Evolutionary conservation across 1,284 basidiomycete species (phyloP).

Genomic region (Tetrapyrgos nigripes): DNA sequence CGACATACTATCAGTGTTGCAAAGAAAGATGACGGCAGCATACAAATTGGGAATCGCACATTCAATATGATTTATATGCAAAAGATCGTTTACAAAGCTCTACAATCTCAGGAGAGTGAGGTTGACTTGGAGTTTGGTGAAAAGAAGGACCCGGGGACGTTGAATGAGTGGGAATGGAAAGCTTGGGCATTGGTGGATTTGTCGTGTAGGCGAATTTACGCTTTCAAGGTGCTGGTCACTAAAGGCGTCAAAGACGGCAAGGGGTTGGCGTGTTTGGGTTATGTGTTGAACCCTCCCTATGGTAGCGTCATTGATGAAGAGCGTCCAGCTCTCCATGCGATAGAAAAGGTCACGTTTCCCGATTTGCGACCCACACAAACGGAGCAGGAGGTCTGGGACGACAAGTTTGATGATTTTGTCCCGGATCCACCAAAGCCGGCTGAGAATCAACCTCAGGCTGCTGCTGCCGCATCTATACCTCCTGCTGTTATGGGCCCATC

Average conservation of each 20-base stretch:
- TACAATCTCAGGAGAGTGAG: slow-evolving; percentile 42
- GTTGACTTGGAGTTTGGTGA: slow-evolving; percentile 39
- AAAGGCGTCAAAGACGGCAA: slow-evolving; percentile 31
- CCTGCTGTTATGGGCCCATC: neutral
- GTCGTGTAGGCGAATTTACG: slow-evolving; percentile 44
- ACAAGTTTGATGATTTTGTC: slow-evolving; percentile 28
- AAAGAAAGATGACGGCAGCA: slow-evolving; percentile 16
- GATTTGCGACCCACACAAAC: slow-evolving; percentile 25
- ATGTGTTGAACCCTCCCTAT: slow-evolving; percentile 40
- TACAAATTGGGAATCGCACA: slow-evolving; percentile 26
- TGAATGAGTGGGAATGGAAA: slow-evolving; percentile 40
- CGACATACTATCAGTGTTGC: slow-evolving; percentile 32
- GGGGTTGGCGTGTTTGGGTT: slow-evolving; percentile 38
- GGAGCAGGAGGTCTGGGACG: slow-evolving; percentile 30
- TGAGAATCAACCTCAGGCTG: no score
- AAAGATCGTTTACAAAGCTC: slow-evolving; percentile 37
- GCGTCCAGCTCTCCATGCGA: slow-evolving; percentile 39
- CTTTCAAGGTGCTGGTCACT: slow-evolving; percentile 43
- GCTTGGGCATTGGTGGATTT: slow-evolving; percentile 44
- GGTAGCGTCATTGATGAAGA: slow-evolving; percentile 33
- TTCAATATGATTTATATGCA: slow-evolving; percentile 32
- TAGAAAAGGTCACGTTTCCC: slow-evolving; percentile 35
- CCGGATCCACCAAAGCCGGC: slow-evolving; percentile 20
- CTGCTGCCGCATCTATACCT: neutral
- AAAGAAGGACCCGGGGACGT: slow-evolving; percentile 23